Evolutionary conservation across 2,329 filamentous ascomycete genomes (phyloP), one percentile per base, ranked within the genome.

Genomic region (Chaetoscypha palmicola): DNA sequence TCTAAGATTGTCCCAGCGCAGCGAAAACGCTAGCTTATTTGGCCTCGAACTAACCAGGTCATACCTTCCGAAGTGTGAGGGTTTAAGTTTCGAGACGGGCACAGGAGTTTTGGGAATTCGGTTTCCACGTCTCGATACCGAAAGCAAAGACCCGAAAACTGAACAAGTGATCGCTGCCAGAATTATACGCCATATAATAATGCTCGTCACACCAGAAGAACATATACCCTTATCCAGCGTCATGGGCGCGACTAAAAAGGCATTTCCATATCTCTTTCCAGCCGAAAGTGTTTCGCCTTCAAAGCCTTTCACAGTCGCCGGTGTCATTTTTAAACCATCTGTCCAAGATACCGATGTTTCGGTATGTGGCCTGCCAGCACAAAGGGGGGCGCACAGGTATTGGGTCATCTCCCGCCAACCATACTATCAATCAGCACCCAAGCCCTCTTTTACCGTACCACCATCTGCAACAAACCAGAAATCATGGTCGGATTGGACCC

Each of bases 1-100:
- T 4, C 64, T 91, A 2, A 64, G 66, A 0, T 65, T 94, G 39
- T 70, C 82, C 1, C 59, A 68, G 12, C 71, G 71, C 23, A 74
- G 76, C 22, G 68, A 72, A 35, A 55, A 54, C 10, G 70, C 67
- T 5, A 64, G 68, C 0, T 54, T 63, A 2, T 53, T 61, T 1
- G 66, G 76, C 38, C 74, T 76, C 26, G 64, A 66, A 2, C 66
- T 76, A 45, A 81, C 79, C 0, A 65, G 76, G 16, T 58, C 68
- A 5, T 64, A 84, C 5, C 67, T 88, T n/a, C 43, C 64, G 12
- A 61, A 64, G 24, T 67, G 70, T 32, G 58, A 64, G 2, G 61
- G 77, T 11, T 64, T 23, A 3, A 26, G 38, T 17, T 53, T 61
- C 36, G 47, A 55, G 32, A 55, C 63, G 19, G 43, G 53, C n/a